Evolutionary conservation across 2,329 filamentous ascomycete genomes (phyloP), one percentile per base, ranked within the genome.

Genomic region (Albifimbria verrucaria): DNA sequence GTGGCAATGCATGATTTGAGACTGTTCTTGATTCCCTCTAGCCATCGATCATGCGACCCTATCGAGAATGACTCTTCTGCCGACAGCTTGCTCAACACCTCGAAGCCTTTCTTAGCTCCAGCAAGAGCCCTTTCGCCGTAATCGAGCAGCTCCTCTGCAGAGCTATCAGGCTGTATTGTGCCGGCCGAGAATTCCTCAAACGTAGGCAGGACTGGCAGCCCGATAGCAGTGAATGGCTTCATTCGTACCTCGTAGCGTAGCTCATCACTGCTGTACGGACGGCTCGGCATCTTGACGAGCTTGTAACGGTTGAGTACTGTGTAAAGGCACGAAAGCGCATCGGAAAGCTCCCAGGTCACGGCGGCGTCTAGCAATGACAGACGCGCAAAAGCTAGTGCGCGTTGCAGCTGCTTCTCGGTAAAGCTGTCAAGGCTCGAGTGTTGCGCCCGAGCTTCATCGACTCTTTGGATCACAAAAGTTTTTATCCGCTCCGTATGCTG

Each of bases 211-310:
- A 84, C 80, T 0, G 90, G 89, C 2, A 90, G 77, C 10, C 81
- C 79, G 52, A 96, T 80, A 7, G 75, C 68, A 1, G 87, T 76
- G 63, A 95, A 96, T 0, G 91, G 90, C 62, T 88, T 89, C 90
- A 96, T 94, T 54, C 92, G 88, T 10, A 95, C 73, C 59, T 94
- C 88, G 67, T 94, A 92, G 12, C 90, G 85, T 4, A 92, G 73
- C 26, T 77, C 71, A 53, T 88, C 81, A 17, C 80, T 82, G 52
- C 85, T 83, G 66, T 92, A 95, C 0, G 87, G 85, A 1, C 83
- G 74, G 0, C 69, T 68, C 5, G 77, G 81, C 0, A 72, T 53
- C 49, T 75, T 71, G 60, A 91, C 59, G 55, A 85, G 65, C 23
- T 68, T 62, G 7, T 88, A 75, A 9, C 88, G 85, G 24, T 76